Evolutionary conservation across 768 basidiomycete genomes (phyloP).

Genomic region (Naganishia vaughanmartiniae): DNA sequence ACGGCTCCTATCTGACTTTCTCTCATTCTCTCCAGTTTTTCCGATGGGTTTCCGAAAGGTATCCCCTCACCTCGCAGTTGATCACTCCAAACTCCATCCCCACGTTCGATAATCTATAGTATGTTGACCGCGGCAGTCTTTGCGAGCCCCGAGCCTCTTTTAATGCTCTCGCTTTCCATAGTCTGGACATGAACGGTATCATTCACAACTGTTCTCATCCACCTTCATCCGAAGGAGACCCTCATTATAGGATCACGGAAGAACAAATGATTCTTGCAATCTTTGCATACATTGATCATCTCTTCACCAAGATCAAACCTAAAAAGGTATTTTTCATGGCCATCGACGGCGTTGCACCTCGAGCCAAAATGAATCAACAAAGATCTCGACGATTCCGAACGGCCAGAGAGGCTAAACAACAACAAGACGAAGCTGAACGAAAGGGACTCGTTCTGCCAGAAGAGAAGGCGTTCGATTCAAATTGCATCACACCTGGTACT

Average conservation of each 20-base stretch:
- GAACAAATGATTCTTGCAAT: constrained; percentile 97
- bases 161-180: neutral
- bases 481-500: constrained; percentile 99
- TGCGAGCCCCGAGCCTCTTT: neutral
- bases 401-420: constrained; percentile 84
- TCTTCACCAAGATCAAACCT: constrained; percentile 96
- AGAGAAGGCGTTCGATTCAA: constrained; percentile 95
- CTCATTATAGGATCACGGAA: constrained; percentile 91
- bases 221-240: constrained; percentile 77
- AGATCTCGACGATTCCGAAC: constrained; percentile 88
- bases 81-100: constrained; percentile 99
- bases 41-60: constrained; percentile 96
- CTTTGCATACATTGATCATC: constrained; percentile 92
- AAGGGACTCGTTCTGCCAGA: constrained; percentile 89
- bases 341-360: constrained; percentile 92
- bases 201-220: constrained; percentile 79
- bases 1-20: neutral
- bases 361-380: constrained; percentile 99
- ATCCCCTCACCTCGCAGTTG: constrained; percentile 94
- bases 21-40: constrained; percentile 66
- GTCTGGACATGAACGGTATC: constrained; percentile 52
- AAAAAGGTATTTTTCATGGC: constrained; percentile 99
- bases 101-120: constrained; percentile 68
- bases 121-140: constrained; percentile 21
- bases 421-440: constrained; percentile 76